Percentiles rank a stretch among this genome's conserved stretches.
Evolutionary conservation across 306 rosid genomes (phyloP).

Genomic region (Spatholobus suberectus): DNA sequence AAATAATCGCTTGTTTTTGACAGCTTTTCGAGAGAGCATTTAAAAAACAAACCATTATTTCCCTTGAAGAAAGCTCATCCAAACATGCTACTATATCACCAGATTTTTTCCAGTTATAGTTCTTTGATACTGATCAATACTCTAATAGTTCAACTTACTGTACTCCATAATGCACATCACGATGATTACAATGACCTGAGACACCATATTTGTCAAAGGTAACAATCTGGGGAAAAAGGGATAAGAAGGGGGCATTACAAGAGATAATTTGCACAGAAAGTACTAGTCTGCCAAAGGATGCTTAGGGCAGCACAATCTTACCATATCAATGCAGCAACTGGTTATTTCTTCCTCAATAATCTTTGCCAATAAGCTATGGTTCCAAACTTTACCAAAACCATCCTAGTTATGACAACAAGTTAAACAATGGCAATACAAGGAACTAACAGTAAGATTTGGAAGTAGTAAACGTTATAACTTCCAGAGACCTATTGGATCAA

Average conservation of each 20-base stretch:
- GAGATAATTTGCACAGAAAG: not conserved
- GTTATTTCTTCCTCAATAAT: slow-evolving; percentile 63
- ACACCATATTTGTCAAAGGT: slow-evolving; percentile 84
- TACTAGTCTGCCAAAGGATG: slow-evolving; percentile 21
- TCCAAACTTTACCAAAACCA: slow-evolving; percentile 88
- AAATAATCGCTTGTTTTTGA: not conserved
- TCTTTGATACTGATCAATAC: slow-evolving; percentile 32
- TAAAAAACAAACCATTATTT: not conserved
- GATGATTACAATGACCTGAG: slow-evolving; percentile 93
- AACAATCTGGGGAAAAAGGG: slow-evolving; percentile 64
- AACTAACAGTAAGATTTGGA: slow-evolving; percentile 28
- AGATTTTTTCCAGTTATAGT: not conserved
- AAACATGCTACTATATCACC: slow-evolving; percentile 1
- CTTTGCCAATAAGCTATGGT: slow-evolving; percentile 63
- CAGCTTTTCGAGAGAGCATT: not conserved
- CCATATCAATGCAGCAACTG: slow-evolving; percentile 63
- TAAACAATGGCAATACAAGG: slow-evolving; percentile 36
- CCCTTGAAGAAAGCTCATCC: not conserved
- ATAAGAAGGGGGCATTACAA: slow-evolving; percentile 6
- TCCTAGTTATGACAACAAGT: slow-evolving; percentile 60
- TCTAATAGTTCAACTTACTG: slow-evolving; percentile 58
- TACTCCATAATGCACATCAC: slow-evolving; percentile 79
- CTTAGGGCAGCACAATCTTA: slow-evolving; percentile 48
- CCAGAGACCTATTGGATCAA: slow-evolving; percentile 44
- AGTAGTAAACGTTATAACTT: slow-evolving; percentile 27